Evolutionary conservation across 2,329 filamentous ascomycete species (phyloP), one percentile per base, ranked within the genome.

Genomic region (Zymoseptoria crescenta): DNA sequence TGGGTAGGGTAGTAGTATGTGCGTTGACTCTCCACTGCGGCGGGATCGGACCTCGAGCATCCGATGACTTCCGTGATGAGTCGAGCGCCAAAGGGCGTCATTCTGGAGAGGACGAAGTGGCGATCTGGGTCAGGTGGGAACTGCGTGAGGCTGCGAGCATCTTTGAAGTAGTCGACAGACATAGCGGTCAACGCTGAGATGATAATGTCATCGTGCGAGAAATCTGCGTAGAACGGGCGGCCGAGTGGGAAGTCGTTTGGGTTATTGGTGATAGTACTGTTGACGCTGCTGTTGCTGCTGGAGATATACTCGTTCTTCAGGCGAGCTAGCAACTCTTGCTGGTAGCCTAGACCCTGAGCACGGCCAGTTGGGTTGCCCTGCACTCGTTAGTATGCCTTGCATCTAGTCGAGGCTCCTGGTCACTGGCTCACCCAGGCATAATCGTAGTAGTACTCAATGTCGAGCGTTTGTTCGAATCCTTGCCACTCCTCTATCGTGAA

Each of bases 41-140:
- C 65, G 0, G 82, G 79, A 52, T 76, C 59, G 0, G 74, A 54
- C 0, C 62, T 57, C 2, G 73, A 70, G 64, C 81, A 84, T 35
- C 79, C 80, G 63, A 83, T 80, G 28, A 82, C 75, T 69, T 84
- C 82, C 1, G 81, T 82, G 51, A 82, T 73, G 29, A 84, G 74
- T 19, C 79, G 76, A 3, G 76, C 81, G 21, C 79, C 56, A 6
- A 57, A 49, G 4, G 8, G 30, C 45, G 55, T 30, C 41, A 56
- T 28, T 28, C 16, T 52, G 24, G 30, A 56, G 19, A 56, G 16
- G 27, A 28, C 28, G 28, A 35, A 28, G 56, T 55, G 21, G n/a
- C 35, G 74, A 20, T 79, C 65, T 21, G 74, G 72, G 66, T 75
- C 71, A 3, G 74, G 77, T 20, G 77, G 77, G 64, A 68, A 79